phyloP scores from a whole-genome alignment of 352 stramenopile species.

The Aphanomyces invadans region DNA sequence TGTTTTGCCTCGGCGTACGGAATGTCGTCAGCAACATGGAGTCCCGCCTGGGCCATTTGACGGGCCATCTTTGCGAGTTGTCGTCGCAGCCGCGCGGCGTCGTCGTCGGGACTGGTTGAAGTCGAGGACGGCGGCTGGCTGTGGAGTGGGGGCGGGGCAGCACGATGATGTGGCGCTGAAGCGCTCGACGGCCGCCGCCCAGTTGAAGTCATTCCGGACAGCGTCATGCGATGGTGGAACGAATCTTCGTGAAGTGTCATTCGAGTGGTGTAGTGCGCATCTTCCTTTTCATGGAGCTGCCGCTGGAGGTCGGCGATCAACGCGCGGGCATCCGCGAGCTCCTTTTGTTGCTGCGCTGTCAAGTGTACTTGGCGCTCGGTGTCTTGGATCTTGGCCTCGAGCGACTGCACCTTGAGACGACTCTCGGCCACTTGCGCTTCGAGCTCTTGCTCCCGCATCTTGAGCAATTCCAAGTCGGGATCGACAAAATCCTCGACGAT shows the following conservation, averaged over 20 bases:
- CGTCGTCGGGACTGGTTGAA: conserved; percentile 34
- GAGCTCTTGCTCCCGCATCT: conserved; percentile 53
- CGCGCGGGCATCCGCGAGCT: conserved; percentile 47
- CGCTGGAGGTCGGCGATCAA: conserved; percentile 50
- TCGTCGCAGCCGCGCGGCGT: conserved; percentile 34
- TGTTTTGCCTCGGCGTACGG: conserved; percentile 75
- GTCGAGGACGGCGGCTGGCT: not conserved
- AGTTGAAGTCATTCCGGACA: not conserved
- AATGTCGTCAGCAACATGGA: conserved; percentile 83
- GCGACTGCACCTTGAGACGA: conserved; percentile 43
- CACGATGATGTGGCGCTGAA: not conserved
- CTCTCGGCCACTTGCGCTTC: conserved; percentile 48
- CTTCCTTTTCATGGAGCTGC: conserved; percentile 34
- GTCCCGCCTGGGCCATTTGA: conserved; percentile 62
- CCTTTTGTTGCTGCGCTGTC: conserved; percentile 46
- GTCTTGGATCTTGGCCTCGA: conserved; percentile 47
- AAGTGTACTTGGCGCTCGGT: conserved; percentile 53
- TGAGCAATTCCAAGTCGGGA: conserved; percentile 50
- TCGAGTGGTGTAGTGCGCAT: not conserved
- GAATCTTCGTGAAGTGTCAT: conserved; percentile 19
- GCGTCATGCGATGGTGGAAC: not conserved
- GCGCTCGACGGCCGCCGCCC: not conserved
- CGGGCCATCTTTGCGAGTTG: conserved; percentile 66
- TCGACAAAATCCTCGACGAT: conserved; percentile 37
- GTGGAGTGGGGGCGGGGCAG: not conserved